A percentile compares a stretch with the other conserved stretches of the same genome.
These are phyloP conservation scores for Gossypium schwendimanii DNA, from an alignment of 441 rosid genomes.

Conservation along the genomic window DNA sequence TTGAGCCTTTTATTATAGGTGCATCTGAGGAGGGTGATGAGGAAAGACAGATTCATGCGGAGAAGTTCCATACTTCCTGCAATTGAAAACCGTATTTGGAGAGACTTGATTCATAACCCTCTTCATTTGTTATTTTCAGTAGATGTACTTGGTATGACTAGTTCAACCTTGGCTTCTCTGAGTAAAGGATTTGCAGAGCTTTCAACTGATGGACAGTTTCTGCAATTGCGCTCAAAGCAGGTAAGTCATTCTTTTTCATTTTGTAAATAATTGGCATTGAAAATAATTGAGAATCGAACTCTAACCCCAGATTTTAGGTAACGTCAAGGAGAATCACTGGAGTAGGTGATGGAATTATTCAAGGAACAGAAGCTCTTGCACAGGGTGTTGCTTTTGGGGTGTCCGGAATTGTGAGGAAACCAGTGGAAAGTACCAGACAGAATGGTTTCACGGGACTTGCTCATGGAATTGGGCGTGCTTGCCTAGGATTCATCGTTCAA, in stretches of 20 bases:
- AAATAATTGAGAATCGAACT: slow-evolving; percentile 9
- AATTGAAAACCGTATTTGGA: slow-evolving; percentile 77
- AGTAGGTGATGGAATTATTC: slow-evolving; percentile 88
- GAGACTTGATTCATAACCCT: slow-evolving; percentile 98
- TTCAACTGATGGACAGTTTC: slow-evolving; percentile 94
- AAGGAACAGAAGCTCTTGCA: slow-evolving; percentile 98
- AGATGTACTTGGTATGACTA: slow-evolving; percentile 98
- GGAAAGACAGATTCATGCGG: slow-evolving; percentile 83
- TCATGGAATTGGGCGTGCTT: slow-evolving; percentile 91
- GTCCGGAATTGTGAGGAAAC: slow-evolving; percentile 94
- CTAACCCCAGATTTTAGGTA: slow-evolving; percentile 43
- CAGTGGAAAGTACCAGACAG: slow-evolving; percentile 89
- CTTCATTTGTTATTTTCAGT: slow-evolving; percentile 88
- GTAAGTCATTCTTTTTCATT: slow-evolving; percentile 30
- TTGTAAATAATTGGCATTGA: not conserved
- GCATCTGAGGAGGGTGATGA: slow-evolving; percentile 96
- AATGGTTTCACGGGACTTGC: slow-evolving; percentile 91
- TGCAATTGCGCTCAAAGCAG: slow-evolving; percentile 93
- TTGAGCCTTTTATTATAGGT: slow-evolving; percentile 40
- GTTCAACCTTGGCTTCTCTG: slow-evolving; percentile 94
- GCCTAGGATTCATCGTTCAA: slow-evolving; percentile 79
- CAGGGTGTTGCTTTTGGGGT: slow-evolving; percentile 99
- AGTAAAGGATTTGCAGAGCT: slow-evolving; percentile 98
- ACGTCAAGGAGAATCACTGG: slow-evolving; percentile 95
- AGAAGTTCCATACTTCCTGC: slow-evolving; percentile 91